phyloP scores from a whole-genome alignment of 2,329 filamentous ascomycete genomes.

The Penicillium sp. region DNA sequence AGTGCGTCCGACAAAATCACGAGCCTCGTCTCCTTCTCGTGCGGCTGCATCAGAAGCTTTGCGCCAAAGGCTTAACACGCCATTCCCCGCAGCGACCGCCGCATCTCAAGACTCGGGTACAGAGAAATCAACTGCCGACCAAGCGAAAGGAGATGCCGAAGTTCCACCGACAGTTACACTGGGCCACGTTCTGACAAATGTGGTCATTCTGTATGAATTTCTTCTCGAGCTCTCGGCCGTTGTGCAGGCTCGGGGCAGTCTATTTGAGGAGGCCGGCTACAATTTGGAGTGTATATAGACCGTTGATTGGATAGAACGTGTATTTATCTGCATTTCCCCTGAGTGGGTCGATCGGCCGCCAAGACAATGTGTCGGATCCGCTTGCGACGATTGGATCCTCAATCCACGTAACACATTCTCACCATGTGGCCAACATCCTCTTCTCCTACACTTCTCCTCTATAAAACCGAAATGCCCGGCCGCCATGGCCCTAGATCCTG shows the following conservation, averaged over 20 bases:
- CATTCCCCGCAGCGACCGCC: constrained; percentile 21
- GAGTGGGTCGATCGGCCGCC: constrained; percentile 4
- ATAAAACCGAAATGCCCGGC: constrained; percentile 17
- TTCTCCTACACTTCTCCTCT: constrained; percentile 2
- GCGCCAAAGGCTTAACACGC: constrained; percentile 32
- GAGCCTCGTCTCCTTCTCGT: constrained; percentile 23
- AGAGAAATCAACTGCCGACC: constrained; percentile 7
- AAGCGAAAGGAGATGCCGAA: constrained; percentile 21
- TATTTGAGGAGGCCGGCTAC: constrained; percentile 72
- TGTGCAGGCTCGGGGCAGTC: constrained; percentile 65
- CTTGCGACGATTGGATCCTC: constrained; percentile 17
- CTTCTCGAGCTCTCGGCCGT: constrained; percentile 69
- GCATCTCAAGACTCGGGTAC: not conserved
- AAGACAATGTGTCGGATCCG: constrained; percentile 13
- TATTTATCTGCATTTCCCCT: not conserved
- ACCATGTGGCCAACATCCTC: constrained; percentile 3
- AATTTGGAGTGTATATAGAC: constrained; percentile 4
- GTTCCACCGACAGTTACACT: constrained; percentile 55
- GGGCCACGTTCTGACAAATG: constrained; percentile 73
- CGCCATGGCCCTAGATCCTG: constrained; percentile 22
- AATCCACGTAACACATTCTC: constrained; percentile 1
- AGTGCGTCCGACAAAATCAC: constrained; percentile 20
- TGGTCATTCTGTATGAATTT: constrained; percentile 73
- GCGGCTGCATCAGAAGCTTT: constrained; percentile 28
- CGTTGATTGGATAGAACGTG: not conserved